Evolutionary conservation across 805 yeast genomes (phyloP), one percentile per base, ranked within the genome.

Genomic region (Allodekkera sacchari): DNA sequence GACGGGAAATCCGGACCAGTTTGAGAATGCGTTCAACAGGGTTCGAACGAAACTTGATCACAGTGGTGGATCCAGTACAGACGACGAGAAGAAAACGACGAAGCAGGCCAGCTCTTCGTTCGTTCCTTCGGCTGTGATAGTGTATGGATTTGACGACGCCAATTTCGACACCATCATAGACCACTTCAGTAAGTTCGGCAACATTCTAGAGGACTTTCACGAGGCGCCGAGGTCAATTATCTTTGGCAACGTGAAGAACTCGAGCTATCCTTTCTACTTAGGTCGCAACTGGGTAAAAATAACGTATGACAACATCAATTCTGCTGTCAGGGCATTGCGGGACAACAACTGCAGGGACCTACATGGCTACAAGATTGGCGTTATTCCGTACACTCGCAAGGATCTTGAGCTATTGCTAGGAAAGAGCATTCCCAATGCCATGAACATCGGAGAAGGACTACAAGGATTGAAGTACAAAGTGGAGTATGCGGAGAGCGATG

Each of bases 201-300:
- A 64, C 18, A 75, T 89, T 25, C 53, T 84, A 34, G 96, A 87
- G 43, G 79, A 82, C 46, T 77, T 82, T 44, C 27, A 30, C 15
- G 14, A 7, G 13, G 27, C 15, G 13, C 15, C 7, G 19, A 22
- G 13, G 28, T 33, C 18, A 18, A 9, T 8, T 10, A 8, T 38
- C 38, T 31, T 39, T 39, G 30, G 30, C 43, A 3, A 36, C 31
- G 14, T 36, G 27, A 22, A 43, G 44, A 3, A 34, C 33, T 9
- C 33, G 35, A 53, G 61, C 48, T 35, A 53, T 20, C 94, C 96
- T 3, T 78, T 89, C 7, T 82, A 74, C 55, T 70, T 88, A 9
- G 97, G 97, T 1, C 71, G 75, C 28, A 77, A 83, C 24, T 89
- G 97, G 97, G 76, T 88, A n/a, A 83, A 87, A 50, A 52, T 89